Evolutionary conservation across 345 rosid species (phyloP).

Genomic region (rapeseed (Brassica napus)): Da-Ae NC_063446.1:60027001-60027500

Average conservation of each 20-base stretch:
- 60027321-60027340: not conserved
- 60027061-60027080: not conserved
- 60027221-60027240: not conserved
- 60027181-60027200: not conserved
- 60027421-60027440: too few species aligned
- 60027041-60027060: not conserved
- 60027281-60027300: not conserved
- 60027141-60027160: not conserved
- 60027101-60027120: not conserved
- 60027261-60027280: not conserved
- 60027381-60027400: not conserved
- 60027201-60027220: not conserved
- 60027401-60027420: not conserved
- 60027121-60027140: not conserved
- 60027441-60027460: not conserved
- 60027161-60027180: not conserved
- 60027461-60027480: not conserved
- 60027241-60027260: not conserved
- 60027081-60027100: not conserved
- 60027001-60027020: not conserved
- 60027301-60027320: not conserved
- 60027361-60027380: not conserved
- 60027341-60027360: not conserved
- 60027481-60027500: not conserved
- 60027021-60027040: not conserved